Evolutionary conservation across 2,329 filamentous ascomycete species (phyloP).

Genomic region (Arthrobotrys conoides): DNA sequence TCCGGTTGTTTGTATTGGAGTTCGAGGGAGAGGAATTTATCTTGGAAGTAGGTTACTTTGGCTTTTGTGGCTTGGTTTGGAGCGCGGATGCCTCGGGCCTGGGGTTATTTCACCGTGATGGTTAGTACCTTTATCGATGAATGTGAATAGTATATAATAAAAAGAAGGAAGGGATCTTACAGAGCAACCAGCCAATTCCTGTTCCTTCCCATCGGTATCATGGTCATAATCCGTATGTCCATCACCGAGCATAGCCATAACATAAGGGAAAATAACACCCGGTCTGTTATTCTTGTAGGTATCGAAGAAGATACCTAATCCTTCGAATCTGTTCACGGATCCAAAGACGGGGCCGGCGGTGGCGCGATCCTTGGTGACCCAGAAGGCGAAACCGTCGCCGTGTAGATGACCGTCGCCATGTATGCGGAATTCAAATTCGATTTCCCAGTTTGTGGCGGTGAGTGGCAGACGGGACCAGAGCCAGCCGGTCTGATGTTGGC

Average conservation of each 20-base stretch:
- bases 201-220: slow-evolving; percentile 91
- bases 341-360: slow-evolving; percentile 88
- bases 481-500: slow-evolving; percentile 91
- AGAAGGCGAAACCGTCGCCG: slow-evolving; percentile 97
- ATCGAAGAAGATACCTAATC: slow-evolving; percentile 94
- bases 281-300: slow-evolving; percentile 99
- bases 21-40: slow-evolving; percentile 90
- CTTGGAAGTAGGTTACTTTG: slow-evolving; percentile 94
- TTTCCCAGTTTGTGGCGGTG: slow-evolving; percentile 98
- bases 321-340: slow-evolving; percentile 88
- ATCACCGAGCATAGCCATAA: slow-evolving; percentile 98
- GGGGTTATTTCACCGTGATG: background rate
- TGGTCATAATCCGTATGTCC: slow-evolving; percentile 91
- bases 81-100: slow-evolving; percentile 88
- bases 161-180: slow-evolving; percentile 67
- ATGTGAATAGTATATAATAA: background rate
- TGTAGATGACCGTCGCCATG: slow-evolving; percentile 89
- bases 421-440: slow-evolving; percentile 96
- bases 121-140: background rate
- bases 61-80: slow-evolving; percentile 84
- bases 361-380: slow-evolving; percentile 94
- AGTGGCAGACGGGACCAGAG: slow-evolving; percentile 93
- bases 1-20: slow-evolving; percentile 93
- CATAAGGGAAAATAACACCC: slow-evolving; percentile 93
- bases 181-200: slow-evolving; percentile 94